Evolutionary conservation across 164 flowering plant genomes (phyloP), one percentile per base, ranked within the genome.

Genomic region (Santalum album): DNA sequence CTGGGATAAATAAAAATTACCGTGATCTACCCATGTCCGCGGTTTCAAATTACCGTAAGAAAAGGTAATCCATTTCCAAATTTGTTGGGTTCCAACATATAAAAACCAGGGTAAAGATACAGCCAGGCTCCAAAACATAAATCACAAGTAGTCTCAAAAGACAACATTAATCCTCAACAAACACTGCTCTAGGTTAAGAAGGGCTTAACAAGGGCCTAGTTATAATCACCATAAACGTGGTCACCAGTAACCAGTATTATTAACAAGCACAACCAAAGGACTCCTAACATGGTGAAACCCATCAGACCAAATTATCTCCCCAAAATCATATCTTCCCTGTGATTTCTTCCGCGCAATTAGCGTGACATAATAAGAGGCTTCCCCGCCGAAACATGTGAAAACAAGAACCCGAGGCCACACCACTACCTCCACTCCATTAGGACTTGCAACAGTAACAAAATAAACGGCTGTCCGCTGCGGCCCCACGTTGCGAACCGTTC

Each of bases 291-390:
- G 43, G 42, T 82, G 86, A 49, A 49, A 58, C 0, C 81, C 81
- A 56, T 82, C 84, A 1, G 72, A 74, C 84, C 86, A 80, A 0
- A 72, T 71, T 3, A 85, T 77, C 65, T 79, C 78, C 7, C 88
- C 92, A 58, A 76, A 82, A 54, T 75, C 81, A 68, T 70, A 85
- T 45, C 92, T 73, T 48, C 84, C 84, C 29, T 42, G 67, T 24
- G 84, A 78, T 22, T 32, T 32, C 75, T 78, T 80, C 32, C 38
- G 2, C 3, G 94, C 79, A 7, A 51, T 74, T 11, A 85, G 59
- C 0, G 85, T 80, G 49, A 82, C 80, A 57, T 66, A 74, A 43
- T 75, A 85, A 0, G 83, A 48, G 7, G 38, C n/a, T 49, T 79
- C 78, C 27, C 68, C 54, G 58, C 22, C 61, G 11, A 56, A 53